These are phyloP conservation scores for Sporothrix curviconia DNA, from an alignment of 2,329 filamentous ascomycete genomes.

Conservation along the genomic window DNA sequence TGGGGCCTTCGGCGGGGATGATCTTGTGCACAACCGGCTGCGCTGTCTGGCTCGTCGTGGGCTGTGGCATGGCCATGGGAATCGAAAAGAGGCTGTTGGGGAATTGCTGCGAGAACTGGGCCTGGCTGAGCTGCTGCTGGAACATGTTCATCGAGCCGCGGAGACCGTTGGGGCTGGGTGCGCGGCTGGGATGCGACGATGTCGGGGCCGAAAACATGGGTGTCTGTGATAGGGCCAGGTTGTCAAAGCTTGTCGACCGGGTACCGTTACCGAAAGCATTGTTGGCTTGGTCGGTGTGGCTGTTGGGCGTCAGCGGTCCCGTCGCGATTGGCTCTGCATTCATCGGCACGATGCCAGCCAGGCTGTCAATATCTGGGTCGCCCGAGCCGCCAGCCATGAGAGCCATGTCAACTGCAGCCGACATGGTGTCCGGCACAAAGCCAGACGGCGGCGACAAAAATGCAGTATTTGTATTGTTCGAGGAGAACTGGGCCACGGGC, in stretches of 20 bases:
- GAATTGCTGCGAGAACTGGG: constrained; percentile 42
- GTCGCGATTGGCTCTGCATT: constrained; percentile 7
- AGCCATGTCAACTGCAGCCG: constrained; percentile 20
- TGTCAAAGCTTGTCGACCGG: constrained; percentile 59
- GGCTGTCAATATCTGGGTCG: constrained; percentile 20
- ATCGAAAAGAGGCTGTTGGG: constrained; percentile 45
- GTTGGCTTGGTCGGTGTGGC: constrained; percentile 54
- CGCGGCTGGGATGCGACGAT: constrained; percentile 68
- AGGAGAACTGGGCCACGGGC: constrained; percentile 47
- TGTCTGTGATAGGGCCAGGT: constrained; percentile 50
- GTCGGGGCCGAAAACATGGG: constrained; percentile 62
- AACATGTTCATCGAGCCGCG: constrained; percentile 39
- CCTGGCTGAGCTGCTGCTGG: constrained; percentile 31
- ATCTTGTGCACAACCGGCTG: constrained; percentile 70
- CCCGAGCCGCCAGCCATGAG: constrained; percentile 17
- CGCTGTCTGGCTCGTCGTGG: constrained; percentile 22
- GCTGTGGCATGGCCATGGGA: constrained; percentile 36
- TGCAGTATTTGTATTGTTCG: constrained; percentile 35
- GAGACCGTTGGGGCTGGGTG: constrained; percentile 61
- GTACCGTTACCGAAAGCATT: constrained; percentile 48
- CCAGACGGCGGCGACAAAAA: constrained; percentile 34
- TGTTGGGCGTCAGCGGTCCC: constrained; percentile 60
- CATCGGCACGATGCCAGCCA: constrained; percentile 19
- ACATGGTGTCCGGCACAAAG: constrained; percentile 19
- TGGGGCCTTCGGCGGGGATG: constrained; percentile 75